phyloP scores from a whole-genome alignment of 2,329 filamentous ascomycete species.

The Nemania diffusa region DNA sequence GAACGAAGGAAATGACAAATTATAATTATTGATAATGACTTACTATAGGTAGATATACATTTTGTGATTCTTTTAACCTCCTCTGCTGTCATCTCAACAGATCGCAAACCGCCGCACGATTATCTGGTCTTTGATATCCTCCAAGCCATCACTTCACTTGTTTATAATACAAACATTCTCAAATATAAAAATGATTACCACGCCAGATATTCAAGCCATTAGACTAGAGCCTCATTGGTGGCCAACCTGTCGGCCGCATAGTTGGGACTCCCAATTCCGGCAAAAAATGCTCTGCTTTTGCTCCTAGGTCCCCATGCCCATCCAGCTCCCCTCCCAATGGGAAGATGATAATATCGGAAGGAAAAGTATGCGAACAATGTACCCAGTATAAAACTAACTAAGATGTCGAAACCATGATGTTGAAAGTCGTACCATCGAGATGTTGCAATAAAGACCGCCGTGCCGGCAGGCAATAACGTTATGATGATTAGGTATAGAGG shows the following conservation, averaged over 20 bases:
- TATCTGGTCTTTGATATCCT: neutral
- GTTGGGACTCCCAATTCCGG: conserved; percentile 6
- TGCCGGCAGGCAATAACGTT: conserved; percentile 4
- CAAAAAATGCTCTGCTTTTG: conserved; percentile 8
- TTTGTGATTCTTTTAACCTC: neutral
- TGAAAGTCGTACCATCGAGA: conserved; percentile 15
- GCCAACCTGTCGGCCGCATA: neutral
- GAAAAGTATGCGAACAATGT: neutral
- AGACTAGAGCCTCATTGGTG: neutral
- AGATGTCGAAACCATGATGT: conserved; percentile 12
- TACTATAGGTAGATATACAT: neutral
- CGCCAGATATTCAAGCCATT: neutral
- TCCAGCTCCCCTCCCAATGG: conserved; percentile 9
- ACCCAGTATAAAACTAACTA: conserved; percentile 4
- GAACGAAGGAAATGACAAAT: neutral
- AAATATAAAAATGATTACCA: neutral
- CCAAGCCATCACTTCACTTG: neutral
- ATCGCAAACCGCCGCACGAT: neutral
- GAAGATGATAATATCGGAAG: neutral
- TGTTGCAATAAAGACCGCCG: conserved; percentile 9
- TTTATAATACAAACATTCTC: neutral
- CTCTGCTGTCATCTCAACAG: neutral
- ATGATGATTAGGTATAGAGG: conserved; percentile 13
- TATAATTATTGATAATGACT: neutral
- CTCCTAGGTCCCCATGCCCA: conserved; percentile 11